Evolutionary conservation across 2,329 filamentous ascomycete genomes (phyloP).

Genomic region (Apiospora marii): DNA sequence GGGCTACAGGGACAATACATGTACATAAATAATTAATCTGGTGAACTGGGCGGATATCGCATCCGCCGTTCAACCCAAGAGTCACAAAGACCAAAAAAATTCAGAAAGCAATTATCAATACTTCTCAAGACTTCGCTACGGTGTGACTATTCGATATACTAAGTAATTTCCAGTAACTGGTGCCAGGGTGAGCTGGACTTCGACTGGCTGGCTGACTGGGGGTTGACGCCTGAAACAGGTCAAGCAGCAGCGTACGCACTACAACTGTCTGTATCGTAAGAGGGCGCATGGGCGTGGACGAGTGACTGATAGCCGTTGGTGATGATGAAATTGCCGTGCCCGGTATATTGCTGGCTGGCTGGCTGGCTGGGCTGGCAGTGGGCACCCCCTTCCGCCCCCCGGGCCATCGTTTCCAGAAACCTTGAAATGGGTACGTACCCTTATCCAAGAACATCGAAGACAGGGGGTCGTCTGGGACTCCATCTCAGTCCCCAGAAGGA

Average conservation of each 20-base stretch:
- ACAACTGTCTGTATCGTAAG: background rate
- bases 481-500: constrained; percentile 8
- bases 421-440: constrained; percentile 12
- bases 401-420: constrained; percentile 1
- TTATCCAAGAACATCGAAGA: background rate
- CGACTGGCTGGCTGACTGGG: background rate
- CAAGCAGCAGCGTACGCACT: background rate
- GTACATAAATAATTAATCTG: constrained; percentile 15
- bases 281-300: background rate
- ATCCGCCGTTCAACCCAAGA: background rate
- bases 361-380: background rate
- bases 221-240: background rate
- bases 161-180: background rate
- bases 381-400: background rate
- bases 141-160: background rate
- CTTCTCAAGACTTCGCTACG: background rate
- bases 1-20: background rate
- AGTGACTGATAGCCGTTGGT: constrained; percentile 10
- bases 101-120: constrained; percentile 21
- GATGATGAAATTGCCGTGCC: constrained; percentile 20
- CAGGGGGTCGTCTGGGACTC: constrained; percentile 4
- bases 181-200: background rate
- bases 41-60: background rate
- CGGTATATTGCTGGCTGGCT: background rate
- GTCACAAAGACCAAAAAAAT: constrained; percentile 22